phyloP scores from a whole-genome alignment of 2,329 filamentous ascomycete species.

The Alternaria brassicicola region DNA sequence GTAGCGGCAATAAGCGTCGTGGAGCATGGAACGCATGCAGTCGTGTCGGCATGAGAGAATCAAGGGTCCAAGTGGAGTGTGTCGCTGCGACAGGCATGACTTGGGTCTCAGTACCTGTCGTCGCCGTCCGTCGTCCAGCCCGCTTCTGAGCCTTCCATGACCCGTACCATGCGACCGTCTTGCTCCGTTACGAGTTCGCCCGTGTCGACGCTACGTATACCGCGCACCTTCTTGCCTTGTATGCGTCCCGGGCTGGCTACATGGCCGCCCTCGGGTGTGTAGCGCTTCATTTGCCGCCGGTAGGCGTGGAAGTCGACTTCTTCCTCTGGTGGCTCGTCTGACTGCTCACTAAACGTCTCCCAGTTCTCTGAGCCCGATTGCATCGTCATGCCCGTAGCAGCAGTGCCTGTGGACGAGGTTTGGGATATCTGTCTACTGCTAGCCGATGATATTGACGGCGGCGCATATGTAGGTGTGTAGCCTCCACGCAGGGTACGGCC shows the following conservation, averaged over 20 bases:
- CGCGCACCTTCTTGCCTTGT: slow-evolving; percentile 47
- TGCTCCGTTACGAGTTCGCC: slow-evolving; percentile 50
- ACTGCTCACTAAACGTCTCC: slow-evolving; percentile 92
- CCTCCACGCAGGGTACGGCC: slow-evolving; percentile 39
- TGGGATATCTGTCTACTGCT: slow-evolving; percentile 69
- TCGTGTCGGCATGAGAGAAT: slow-evolving; percentile 8
- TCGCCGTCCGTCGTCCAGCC: slow-evolving; percentile 61
- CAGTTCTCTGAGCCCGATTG: slow-evolving; percentile 92
- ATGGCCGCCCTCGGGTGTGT: slow-evolving; percentile 50
- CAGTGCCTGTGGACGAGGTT: slow-evolving; percentile 60
- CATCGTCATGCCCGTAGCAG: slow-evolving; percentile 60
- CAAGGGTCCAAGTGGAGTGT: slow-evolving; percentile 7
- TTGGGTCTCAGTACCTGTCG: slow-evolving; percentile 37
- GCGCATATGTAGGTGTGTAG: slow-evolving; percentile 34
- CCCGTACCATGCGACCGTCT: slow-evolving; percentile 52
- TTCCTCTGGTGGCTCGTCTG: slow-evolving; percentile 65
- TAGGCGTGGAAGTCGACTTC: slow-evolving; percentile 84
- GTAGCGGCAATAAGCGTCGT: slow-evolving; percentile 8
- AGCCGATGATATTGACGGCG: slow-evolving; percentile 34
- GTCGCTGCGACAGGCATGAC: slow-evolving; percentile 1
- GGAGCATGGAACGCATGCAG: slow-evolving; percentile 7
- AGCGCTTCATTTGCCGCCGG: slow-evolving; percentile 70
- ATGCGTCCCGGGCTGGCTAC: slow-evolving; percentile 40
- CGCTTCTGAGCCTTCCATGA: slow-evolving; percentile 58
- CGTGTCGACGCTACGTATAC: slow-evolving; percentile 55